Percentiles rank a stretch among this genome's conserved stretches.
Evolutionary conservation across 352 stramenopile genomes (phyloP).

Genomic region (Phytopythium vexans): DNA sequence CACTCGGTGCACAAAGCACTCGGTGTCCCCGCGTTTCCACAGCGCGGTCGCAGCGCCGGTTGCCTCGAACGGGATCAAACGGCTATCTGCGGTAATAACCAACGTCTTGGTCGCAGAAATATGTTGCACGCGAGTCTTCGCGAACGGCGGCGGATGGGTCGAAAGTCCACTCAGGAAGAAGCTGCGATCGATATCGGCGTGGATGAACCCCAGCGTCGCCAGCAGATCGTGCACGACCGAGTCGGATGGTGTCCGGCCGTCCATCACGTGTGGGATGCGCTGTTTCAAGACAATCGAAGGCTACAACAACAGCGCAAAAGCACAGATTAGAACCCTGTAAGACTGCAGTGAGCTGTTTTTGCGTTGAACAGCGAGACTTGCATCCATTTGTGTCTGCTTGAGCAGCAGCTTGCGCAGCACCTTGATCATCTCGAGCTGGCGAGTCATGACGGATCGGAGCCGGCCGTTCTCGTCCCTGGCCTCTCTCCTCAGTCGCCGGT

Average conservation of each 20-base stretch:
- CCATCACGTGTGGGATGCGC: background rate
- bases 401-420: conserved; percentile 2
- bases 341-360: background rate
- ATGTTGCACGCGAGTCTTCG: background rate
- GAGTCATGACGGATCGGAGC: background rate
- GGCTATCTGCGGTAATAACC: background rate
- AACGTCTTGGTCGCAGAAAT: background rate
- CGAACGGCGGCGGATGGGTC: background rate
- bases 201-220: background rate
- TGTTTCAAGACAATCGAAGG: background rate
- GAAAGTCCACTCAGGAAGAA: background rate
- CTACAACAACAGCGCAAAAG: background rate
- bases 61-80: conserved; percentile 2
- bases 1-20: conserved; percentile 3
- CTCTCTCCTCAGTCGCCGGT: background rate
- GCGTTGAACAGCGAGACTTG: background rate
- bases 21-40: background rate
- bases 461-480: background rate
- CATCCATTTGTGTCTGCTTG: background rate
- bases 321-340: background rate
- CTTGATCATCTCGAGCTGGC: background rate
- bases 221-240: conserved; percentile 2
- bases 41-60: background rate
- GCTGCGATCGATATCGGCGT: background rate
- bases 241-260: background rate